Base-by-base conservation (phyloP, 352 stramenopile genomes). In the Globisporangium camurandrum region DNA sequence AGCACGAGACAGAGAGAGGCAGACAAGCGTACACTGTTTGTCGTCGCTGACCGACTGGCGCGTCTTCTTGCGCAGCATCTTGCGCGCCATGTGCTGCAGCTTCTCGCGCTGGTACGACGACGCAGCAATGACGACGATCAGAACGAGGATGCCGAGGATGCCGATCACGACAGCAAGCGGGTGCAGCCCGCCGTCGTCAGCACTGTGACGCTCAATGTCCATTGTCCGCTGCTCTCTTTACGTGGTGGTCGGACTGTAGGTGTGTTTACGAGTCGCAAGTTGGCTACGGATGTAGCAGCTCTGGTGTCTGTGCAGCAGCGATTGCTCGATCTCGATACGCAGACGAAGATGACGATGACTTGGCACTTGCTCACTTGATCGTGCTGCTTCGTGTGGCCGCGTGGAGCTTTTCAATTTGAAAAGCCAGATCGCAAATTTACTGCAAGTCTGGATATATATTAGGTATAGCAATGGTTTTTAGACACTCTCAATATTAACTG, bases 71-170 rank as follows among this genome's bases (percentile, higher is more conserved):
- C 76, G 76, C 45, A 92, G 62, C 47, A 88, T 61, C 48, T 87
- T 86, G 51, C 79, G 75, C 23, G 80, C 77, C 73, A 92, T 81
- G 57, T 88, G 59, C 66, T 87, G 80, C 39, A 92, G 64, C 45
- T 81, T 66, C 51, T 92, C 77, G 51, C 77, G 79, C 62, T 86
- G 80, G 57, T 92, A 86, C 11, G 77, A 88, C 4, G 80, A 87
- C 49, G 75, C 71, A 4, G 69, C 64, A 37, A 92, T 62, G 17
- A 92, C 48, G 24, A 92, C 64, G 54, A 89, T 62, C 45, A 92
- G 48, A 26, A 63, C 42, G 47, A 92, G 65, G 33, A 89, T 56
- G 3, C 64, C 70, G 8, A 86, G 44, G 45, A 89, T 61, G 19
- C 69, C 77, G 16, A 92, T 38, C 22, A 66, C 62, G n/a, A 92